A percentile compares a stretch with the other conserved stretches of the same genome.
These are phyloP conservation scores for Xerocomellus dryophilus DNA, from an alignment of 768 basidiomycete genomes.

Conservation along the genomic window DNA sequence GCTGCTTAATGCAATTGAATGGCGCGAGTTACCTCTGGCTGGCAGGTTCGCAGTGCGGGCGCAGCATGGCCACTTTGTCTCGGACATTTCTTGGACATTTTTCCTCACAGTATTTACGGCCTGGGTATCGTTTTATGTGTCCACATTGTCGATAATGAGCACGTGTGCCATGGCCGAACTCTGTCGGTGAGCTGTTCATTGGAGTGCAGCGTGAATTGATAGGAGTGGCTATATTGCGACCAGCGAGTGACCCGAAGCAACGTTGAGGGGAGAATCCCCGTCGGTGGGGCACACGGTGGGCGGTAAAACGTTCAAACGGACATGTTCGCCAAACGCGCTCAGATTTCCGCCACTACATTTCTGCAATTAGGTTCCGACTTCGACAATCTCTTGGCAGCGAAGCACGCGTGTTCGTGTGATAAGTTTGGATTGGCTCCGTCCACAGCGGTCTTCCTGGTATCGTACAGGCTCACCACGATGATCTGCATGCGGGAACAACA, in stretches of 20 bases:
- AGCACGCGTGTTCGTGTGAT: background rate
- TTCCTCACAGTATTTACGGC: background rate
- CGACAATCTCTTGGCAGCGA: background rate
- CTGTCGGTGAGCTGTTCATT: background rate
- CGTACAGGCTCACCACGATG: background rate
- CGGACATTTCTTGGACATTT: background rate
- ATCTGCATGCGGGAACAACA: background rate
- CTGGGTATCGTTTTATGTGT: background rate
- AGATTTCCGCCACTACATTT: background rate
- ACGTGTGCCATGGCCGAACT: background rate
- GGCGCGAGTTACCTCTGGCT: background rate
- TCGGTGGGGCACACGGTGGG: background rate
- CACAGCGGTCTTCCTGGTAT: background rate
- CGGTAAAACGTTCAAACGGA: too few species aligned
- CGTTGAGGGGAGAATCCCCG: background rate
- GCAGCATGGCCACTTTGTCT: background rate
- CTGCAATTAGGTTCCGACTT: background rate
- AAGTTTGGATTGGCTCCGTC: background rate
- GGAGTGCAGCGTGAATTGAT: background rate
- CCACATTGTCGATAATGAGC: background rate
- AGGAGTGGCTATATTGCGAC: background rate
- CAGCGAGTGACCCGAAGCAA: background rate
- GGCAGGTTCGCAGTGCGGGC: background rate
- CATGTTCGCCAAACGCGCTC: background rate
- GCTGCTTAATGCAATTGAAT: slow-evolving; percentile 4